phyloP scores from a whole-genome alignment of 2,329 filamentous ascomycete species.

The Periconia digitata region DNA sequence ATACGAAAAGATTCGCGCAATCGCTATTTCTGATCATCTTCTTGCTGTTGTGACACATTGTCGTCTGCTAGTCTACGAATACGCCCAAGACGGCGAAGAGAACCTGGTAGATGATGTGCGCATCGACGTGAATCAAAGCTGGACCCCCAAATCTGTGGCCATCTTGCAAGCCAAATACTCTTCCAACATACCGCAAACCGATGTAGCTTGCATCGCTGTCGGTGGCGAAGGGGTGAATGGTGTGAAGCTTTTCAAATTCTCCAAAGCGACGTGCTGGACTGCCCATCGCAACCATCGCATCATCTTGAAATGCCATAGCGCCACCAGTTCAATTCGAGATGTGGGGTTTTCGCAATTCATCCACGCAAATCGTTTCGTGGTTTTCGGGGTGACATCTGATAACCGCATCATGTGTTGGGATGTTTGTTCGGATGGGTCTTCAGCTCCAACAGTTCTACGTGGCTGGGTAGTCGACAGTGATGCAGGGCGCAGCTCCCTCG shows the following conservation, averaged over 20 bases:
- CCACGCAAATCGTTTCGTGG: slow-evolving; percentile 8
- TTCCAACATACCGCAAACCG: slow-evolving; percentile 2
- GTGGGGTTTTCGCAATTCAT: slow-evolving; percentile 19
- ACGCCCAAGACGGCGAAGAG: slow-evolving; percentile 6
- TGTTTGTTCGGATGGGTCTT: slow-evolving; percentile 2
- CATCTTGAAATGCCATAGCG: slow-evolving; percentile 14
- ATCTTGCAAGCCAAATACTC: slow-evolving; percentile 13
- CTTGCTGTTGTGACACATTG: slow-evolving; percentile 22
- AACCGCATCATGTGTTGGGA: slow-evolving; percentile 21
- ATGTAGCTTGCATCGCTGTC: slow-evolving; percentile 19
- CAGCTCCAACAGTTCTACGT: neutral
- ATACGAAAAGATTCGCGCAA: slow-evolving; percentile 15
- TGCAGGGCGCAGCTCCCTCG: neutral
- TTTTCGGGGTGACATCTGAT: slow-evolving; percentile 18
- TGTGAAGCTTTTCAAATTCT: slow-evolving; percentile 19
- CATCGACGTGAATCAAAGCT: slow-evolving; percentile 13
- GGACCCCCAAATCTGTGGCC: slow-evolving; percentile 20
- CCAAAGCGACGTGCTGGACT: slow-evolving; percentile 14
- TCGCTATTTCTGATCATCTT: slow-evolving; percentile 23
- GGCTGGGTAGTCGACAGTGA: neutral
- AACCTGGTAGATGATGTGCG: slow-evolving; percentile 5
- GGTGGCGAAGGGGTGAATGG: slow-evolving; percentile 23
- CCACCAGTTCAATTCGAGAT: slow-evolving; percentile 15
- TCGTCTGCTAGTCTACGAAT: slow-evolving; percentile 22
- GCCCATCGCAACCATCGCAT: slow-evolving; percentile 5